These are phyloP conservation scores for Porphyra umbilicalis DNA, from an alignment of 31 red algal genomes.

Conservation along the genomic window DNA sequence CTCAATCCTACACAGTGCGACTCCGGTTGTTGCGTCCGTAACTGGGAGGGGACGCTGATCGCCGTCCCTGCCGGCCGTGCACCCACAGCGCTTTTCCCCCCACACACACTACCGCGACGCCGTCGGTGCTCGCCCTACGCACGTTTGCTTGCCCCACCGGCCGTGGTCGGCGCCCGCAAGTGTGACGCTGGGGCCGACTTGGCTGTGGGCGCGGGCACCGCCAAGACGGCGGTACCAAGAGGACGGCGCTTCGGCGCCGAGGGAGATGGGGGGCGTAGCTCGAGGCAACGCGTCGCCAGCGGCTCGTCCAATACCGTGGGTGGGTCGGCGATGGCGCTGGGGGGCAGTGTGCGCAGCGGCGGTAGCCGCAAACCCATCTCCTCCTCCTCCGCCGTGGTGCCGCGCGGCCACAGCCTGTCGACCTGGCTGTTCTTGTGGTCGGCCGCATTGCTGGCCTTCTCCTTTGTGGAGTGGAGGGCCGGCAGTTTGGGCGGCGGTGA, in stretches of 20 bases:
- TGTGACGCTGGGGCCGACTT: conserved; percentile 1
- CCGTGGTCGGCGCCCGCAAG: too few species aligned
- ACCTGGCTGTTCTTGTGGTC: conserved; percentile 94
- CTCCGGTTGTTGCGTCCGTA: too few species aligned
- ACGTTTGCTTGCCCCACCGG: too few species aligned
- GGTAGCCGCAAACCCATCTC: background rate
- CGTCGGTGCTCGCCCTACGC: too few species aligned
- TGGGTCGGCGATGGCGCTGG: background rate
- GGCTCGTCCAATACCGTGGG: background rate
- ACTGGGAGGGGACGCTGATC: too few species aligned
- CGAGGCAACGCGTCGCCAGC: background rate
- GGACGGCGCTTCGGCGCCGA: conserved; percentile 2
- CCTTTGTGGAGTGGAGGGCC: conserved; percentile 69
- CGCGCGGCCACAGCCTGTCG: conserved; percentile 21
- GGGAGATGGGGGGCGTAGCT: background rate
- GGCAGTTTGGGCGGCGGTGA: conserved; percentile 30
- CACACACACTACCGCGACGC: too few species aligned
- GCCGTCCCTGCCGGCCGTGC: too few species aligned
- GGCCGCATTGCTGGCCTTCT: conserved; percentile 48
- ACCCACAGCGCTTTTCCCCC: background rate
- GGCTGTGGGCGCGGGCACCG: background rate
- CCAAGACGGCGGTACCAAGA: background rate
- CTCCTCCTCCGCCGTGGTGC: background rate
- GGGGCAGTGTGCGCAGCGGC: background rate
- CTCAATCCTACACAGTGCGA: too few species aligned